Base-by-base conservation (phyloP, 2,329 filamentous ascomycete genomes). In the Exophiala xenobiotica region DNA sequence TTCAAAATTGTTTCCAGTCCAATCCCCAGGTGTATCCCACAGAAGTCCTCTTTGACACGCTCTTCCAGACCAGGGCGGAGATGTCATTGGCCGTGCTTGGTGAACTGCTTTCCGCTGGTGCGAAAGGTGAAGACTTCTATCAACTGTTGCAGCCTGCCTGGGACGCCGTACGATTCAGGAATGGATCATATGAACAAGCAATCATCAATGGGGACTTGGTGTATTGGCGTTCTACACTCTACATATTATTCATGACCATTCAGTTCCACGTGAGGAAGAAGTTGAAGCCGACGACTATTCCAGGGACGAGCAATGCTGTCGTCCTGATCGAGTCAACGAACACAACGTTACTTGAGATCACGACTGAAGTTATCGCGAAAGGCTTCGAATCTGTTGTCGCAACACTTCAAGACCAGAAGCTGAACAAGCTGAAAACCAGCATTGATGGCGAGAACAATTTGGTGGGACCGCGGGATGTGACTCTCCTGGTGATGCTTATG, bases 181-280 rank as follows among this genome's bases (percentile, higher is more conserved):
- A 76, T 46, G 66, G 75, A 5, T 78, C 81, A 35, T 86, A 86
- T 58, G 82, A 85, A 53, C 72, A 75, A 43, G 79, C 80, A 0
- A 73, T 84, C 49, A 72, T 74, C 3, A 74, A 75, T 47, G 75
- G 79, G 12, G 76, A 83, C 57, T 83, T 74, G 6, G 74, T 80
- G 26, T 92, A 96, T 65, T 95, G 95, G 68, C 86, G 93, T 42
- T 86, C 85, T 0, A 79, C 96, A 7, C 77, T 97, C 14, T 90
- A 88, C 63, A 82, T 92, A 2, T 78, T 99, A 4, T 96, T 93
- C 65, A 83, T 97, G 40, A 80, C 87, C 0, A 76, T 97, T 20
- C 84, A 81, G 71, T 67, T 75, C 61, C 73, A 76, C 52, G 65
- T 53, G 72, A 66, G 51, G 55, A 67, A 49, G 62, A 61, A 46